phyloP scores from a whole-genome alignment of 1,284 basidiomycete genomes.

The Leucoagaricus sp. region DNA sequence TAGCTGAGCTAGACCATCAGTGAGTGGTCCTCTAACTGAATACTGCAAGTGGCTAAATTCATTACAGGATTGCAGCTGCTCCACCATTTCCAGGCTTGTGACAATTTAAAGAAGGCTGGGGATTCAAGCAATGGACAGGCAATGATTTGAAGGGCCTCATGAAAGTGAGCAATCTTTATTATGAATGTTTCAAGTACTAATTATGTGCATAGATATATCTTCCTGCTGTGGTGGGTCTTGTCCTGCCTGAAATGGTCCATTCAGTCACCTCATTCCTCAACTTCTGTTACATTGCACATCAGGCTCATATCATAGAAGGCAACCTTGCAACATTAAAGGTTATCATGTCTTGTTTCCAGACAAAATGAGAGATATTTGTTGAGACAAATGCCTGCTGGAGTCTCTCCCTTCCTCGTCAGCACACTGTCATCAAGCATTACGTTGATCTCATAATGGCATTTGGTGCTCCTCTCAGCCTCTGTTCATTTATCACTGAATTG shows the following conservation, averaged over 20 bases:
- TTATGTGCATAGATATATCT: constrained; percentile 24
- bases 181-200: background rate
- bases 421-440: constrained; percentile 30
- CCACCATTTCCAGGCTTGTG: constrained; percentile 8
- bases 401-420: constrained; percentile 19
- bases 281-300: constrained; percentile 35
- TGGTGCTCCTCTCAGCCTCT: constrained; percentile 31
- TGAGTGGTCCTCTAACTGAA: background rate
- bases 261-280: constrained; percentile 29
- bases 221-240: constrained; percentile 27
- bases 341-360: constrained; percentile 29
- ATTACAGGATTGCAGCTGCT: constrained; percentile 7
- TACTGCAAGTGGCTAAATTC: background rate
- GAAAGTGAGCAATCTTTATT: constrained; percentile 15
- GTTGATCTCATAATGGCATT: constrained; percentile 23
- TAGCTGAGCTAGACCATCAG: background rate
- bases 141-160: constrained; percentile 23
- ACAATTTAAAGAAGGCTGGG: constrained; percentile 6
- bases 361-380: constrained; percentile 29
- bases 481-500: constrained; percentile 30
- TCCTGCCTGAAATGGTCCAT: constrained; percentile 25
- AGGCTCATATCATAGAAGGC: constrained; percentile 19
- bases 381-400: constrained; percentile 1
- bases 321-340: constrained; percentile 26
- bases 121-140: constrained; percentile 18